Percentiles rank a stretch among this genome's conserved stretches.
Conservation (phyloP, 345 rosid genomes). For the Clausena lansium region DNA sequence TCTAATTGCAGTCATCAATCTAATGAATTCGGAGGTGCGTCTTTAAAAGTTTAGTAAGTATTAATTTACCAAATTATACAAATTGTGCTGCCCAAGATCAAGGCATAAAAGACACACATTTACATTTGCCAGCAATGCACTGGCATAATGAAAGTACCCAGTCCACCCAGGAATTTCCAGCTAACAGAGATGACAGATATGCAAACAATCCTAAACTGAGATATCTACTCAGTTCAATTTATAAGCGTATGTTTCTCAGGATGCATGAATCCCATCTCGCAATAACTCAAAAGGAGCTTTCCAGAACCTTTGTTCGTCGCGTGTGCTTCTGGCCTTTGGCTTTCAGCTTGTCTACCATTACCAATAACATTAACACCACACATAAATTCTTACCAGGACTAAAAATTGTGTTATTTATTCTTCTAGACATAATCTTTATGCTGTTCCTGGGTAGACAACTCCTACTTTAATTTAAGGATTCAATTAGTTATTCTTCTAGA, state of each 20-base stretch:
- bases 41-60: not conserved
- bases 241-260: not conserved
- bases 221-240: not conserved
- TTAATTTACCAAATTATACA: not conserved
- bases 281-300: not conserved
- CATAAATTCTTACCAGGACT: not conserved
- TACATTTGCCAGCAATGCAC: not conserved
- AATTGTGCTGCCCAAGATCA: not conserved
- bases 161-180: not conserved
- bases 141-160: not conserved
- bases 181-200: not conserved
- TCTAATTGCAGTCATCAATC: not conserved
- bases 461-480: not conserved
- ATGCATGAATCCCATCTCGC: not conserved
- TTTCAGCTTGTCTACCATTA: not conserved
- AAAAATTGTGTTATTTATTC: not conserved
- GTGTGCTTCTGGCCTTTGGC: not conserved
- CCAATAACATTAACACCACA: not conserved
- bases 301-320: not conserved
- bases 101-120: not conserved
- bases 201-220: not conserved
- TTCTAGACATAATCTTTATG: not conserved
- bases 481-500: not conserved
- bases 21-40: not conserved
- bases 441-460: not conserved